Conservation (phyloP, 164 flowering plant species). For the Platanus orientalis region DNA sequence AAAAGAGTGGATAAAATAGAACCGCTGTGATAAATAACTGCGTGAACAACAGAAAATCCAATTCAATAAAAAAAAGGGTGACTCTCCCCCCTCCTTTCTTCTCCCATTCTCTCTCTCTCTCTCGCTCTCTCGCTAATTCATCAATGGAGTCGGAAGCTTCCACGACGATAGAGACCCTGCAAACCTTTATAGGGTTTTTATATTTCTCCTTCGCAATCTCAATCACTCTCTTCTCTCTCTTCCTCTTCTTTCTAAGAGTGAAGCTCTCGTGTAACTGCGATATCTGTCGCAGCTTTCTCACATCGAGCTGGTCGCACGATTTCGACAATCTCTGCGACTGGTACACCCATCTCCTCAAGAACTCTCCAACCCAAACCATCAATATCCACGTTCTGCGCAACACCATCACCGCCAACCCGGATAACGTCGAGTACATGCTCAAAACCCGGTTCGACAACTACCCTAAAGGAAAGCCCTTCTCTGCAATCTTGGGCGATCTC, state of each 20-base stretch:
- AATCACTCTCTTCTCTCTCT: slow-evolving; percentile 24
- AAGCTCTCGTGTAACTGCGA: slow-evolving; percentile 51
- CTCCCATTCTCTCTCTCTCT: background rate
- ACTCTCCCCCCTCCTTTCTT: background rate
- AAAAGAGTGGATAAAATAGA: background rate
- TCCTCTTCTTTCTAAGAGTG: slow-evolving; percentile 21
- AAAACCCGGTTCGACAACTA: slow-evolving; percentile 68
- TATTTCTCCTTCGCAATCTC: slow-evolving; percentile 36
- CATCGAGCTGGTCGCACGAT: slow-evolving; percentile 37
- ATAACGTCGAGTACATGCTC: slow-evolving; percentile 69
- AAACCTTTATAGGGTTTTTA: slow-evolving; percentile 11
- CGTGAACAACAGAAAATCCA: background rate
- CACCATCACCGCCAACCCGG: slow-evolving; percentile 68
- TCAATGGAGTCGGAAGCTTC: slow-evolving; percentile 11
- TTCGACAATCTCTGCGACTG: slow-evolving; percentile 63
- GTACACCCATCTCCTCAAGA: slow-evolving; percentile 49
- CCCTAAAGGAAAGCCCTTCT: slow-evolving; percentile 73
- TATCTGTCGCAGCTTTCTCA: slow-evolving; percentile 37
- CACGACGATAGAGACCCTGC: slow-evolving; percentile 6
- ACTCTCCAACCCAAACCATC: slow-evolving; percentile 54
- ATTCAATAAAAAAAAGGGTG: background rate
- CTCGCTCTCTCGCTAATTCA: background rate
- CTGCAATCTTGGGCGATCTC: slow-evolving; percentile 55
- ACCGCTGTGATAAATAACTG: background rate
- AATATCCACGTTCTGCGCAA: slow-evolving; percentile 57